Base-by-base conservation (phyloP, 139 green algal species). In the Limnomonas spitsbergensis region DNA sequence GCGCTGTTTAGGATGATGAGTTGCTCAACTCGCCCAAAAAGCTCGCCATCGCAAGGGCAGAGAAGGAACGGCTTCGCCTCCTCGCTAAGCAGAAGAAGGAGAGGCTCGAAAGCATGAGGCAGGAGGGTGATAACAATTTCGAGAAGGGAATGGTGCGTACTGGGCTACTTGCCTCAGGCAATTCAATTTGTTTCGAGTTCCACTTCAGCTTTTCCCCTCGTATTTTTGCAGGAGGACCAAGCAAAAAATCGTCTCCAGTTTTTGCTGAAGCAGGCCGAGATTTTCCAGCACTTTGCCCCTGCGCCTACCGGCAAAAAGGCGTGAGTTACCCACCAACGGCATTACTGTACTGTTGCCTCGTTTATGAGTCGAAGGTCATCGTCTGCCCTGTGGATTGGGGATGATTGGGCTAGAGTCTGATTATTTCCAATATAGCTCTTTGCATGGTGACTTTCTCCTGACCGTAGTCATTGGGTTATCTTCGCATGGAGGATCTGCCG, bases 231-330 rank as follows among this genome's bases (percentile, higher is more conserved):
- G 92, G 89, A 83, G 0, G 84, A 91, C n/a, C 88, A 89, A 6
- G 88, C 87, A 4, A 82, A 87, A 66, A 90, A 90, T 77, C 90
- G 96, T 2, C 82, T 99, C 26, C 85, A 97, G 38, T 99, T 97
- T 79, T 79, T 99, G 76, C 87, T 99, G 37, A 89, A 94, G 53
- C 96, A 99, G 77, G 95, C 96, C 0, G 96, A 99, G 86, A 92
- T 99, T 20, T 99, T 99, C 76, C 93, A 97, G 88, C 96, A 98
- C 75, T 99, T 98, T 85, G 92, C 90, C 2, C 88, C 87, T 26
- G 72, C 80, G 42, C 38, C 73, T 0, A 54, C 76, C 3, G 69
- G 85, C 38, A 88, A 91, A 70, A 84, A 89, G 67, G 81, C 77
- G 39, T 91, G 89, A 53, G 92, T 90, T 83, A 73, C 66, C 78